phyloP scores from a whole-genome alignment of 1,139 yeast genomes.

The Lodderomyces jiufengensis region DNA sequence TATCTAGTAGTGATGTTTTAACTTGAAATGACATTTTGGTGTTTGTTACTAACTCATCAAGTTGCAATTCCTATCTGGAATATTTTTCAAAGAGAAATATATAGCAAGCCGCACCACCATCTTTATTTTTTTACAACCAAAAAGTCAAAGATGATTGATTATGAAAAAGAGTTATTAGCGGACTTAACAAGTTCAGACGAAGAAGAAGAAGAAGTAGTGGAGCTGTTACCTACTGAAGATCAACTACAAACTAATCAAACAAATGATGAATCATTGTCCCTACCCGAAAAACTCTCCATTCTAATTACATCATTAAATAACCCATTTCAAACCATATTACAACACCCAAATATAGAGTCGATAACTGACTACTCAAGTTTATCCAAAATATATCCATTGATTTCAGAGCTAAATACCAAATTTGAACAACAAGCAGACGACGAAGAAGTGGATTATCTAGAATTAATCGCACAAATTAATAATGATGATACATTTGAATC shows the following conservation, averaged over 20 bases:
- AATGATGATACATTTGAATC: conserved; percentile 28
- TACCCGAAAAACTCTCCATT: conserved; percentile 15
- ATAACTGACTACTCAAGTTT: conserved; percentile 18
- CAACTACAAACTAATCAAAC: too few relatives aligned
- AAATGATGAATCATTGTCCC: conserved; percentile 2
- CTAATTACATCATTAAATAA: conserved; percentile 12
- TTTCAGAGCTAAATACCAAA: conserved; percentile 23
- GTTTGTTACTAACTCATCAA: not conserved
- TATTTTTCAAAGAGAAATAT: too few relatives aligned
- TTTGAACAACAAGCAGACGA: conserved; percentile 22
- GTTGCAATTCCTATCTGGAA: too few relatives aligned
- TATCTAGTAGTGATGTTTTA: conserved; percentile 38
- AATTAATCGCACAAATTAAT: conserved; percentile 27
- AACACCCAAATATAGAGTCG: conserved; percentile 17
- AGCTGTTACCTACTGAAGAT: too few relatives aligned
- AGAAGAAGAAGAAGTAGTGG: conserved; percentile 6
- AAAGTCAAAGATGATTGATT: conserved; percentile 19
- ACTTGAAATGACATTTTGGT: conserved; percentile 17
- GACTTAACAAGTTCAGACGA: conserved; percentile 31
- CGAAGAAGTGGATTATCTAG: conserved; percentile 31
- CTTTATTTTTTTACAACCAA: not conserved
- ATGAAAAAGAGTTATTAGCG: conserved; percentile 32
- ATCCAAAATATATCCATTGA: conserved; percentile 24
- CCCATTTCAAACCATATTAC: conserved; percentile 13
- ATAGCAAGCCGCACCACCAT: conserved; percentile 1